A percentile compares a stretch with the other conserved stretches of the same genome.
Evolutionary conservation across 2,329 filamentous ascomycete species (phyloP).

Genomic region (Grosmannia clavigera): DNA sequence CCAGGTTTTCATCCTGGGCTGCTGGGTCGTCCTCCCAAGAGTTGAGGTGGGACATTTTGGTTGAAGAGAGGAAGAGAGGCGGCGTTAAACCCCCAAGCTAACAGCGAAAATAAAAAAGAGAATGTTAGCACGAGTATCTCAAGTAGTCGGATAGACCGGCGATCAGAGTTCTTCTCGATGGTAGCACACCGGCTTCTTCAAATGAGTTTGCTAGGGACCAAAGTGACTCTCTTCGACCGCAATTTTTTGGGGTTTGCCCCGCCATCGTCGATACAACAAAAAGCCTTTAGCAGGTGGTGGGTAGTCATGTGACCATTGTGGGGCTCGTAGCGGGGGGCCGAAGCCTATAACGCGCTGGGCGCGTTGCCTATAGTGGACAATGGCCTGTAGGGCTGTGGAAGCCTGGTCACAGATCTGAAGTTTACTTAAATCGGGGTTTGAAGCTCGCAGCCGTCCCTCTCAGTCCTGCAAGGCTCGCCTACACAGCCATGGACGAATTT

Average conservation of each 20-base stretch:
- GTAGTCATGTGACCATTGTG: not conserved
- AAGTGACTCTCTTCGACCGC: not conserved
- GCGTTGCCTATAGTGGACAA: not conserved
- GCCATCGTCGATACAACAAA: slow-evolving; percentile 4
- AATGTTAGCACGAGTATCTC: not conserved
- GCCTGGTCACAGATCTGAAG: too few species aligned
- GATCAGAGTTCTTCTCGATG: not conserved
- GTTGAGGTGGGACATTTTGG: slow-evolving; percentile 54
- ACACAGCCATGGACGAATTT: slow-evolving; percentile 54
- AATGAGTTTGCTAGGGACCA: not conserved
- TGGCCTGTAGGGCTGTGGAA: not conserved
- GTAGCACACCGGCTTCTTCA: not conserved
- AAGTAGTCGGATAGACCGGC: not conserved
- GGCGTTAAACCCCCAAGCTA: not conserved
- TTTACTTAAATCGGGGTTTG: too few species aligned
- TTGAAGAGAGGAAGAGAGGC: not conserved
- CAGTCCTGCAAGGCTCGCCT: not conserved
- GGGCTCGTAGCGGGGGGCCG: not conserved
- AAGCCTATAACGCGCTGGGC: not conserved
- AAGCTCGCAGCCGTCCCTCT: not conserved
- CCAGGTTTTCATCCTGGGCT: slow-evolving; percentile 65
- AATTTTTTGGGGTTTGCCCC: slow-evolving; percentile 6
- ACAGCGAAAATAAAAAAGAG: not conserved
- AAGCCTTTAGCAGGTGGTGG: not conserved
- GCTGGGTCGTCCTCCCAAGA: slow-evolving; percentile 88